Evolutionary conservation across 2,329 filamentous ascomycete genomes (phyloP).

Genomic region (Talaromyces islandicus): DNA sequence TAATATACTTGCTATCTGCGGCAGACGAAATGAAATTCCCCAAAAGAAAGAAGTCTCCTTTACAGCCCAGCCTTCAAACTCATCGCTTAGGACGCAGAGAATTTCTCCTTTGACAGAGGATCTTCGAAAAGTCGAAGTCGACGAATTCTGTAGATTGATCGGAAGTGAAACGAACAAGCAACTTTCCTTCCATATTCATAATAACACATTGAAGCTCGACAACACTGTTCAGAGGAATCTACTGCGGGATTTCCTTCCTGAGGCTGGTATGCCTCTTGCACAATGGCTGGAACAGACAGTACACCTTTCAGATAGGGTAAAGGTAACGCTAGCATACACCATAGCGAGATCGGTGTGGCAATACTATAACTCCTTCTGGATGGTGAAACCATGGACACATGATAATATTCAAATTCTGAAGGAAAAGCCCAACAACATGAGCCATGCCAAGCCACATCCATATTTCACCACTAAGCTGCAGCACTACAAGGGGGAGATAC

Average conservation of each 20-base stretch:
- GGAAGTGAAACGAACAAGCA: neutral
- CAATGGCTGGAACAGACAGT: neutral
- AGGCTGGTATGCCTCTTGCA: neutral
- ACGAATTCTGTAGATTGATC: conserved; percentile 2
- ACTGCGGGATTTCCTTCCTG: neutral
- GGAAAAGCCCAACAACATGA: neutral
- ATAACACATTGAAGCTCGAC: neutral
- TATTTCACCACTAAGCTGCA: neutral
- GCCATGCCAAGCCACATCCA: neutral
- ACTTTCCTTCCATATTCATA: neutral
- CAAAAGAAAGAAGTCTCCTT: neutral
- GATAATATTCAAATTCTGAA: neutral
- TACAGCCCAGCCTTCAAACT: neutral
- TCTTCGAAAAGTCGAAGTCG: neutral
- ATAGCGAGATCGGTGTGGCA: conserved; percentile 4
- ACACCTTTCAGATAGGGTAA: neutral
- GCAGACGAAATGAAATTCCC: neutral
- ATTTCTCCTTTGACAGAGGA: neutral
- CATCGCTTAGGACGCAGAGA: neutral
- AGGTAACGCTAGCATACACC: conserved; percentile 3
- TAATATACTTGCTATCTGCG: neutral
- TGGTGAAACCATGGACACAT: conserved; percentile 1
- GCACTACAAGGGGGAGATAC: neutral
- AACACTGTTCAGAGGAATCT: neutral
- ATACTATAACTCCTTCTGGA: conserved; percentile 6